Percentiles rank a stretch among this genome's conserved stretches.
Conservation (phyloP, 2,329 filamentous ascomycete species). For the Bipolaris cookei region DNA sequence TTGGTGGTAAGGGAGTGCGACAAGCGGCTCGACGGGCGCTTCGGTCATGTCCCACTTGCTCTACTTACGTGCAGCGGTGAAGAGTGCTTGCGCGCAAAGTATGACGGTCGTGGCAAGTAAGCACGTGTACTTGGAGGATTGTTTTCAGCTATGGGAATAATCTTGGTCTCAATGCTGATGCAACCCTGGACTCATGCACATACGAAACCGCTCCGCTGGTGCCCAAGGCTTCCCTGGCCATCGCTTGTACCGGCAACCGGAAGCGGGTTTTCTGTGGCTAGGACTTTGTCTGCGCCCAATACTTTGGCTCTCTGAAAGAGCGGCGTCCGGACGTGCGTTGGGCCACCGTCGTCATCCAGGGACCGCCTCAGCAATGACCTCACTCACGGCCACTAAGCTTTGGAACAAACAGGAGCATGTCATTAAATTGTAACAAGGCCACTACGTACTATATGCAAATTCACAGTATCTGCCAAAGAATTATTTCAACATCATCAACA, state of each 20-base stretch:
- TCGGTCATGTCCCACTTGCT: slow-evolving; percentile 31
- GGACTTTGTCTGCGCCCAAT: slow-evolving; percentile 7
- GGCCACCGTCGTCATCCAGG: slow-evolving; percentile 3
- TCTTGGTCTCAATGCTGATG: slow-evolving; percentile 23
- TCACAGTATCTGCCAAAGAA: not conserved
- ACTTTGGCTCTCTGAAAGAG: slow-evolving; percentile 1
- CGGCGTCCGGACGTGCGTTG: slow-evolving; percentile 7
- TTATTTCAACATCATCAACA: not conserved
- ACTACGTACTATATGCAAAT: not conserved
- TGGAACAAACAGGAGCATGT: not conserved
- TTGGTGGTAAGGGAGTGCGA: slow-evolving; percentile 25
- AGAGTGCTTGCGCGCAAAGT: slow-evolving; percentile 5
- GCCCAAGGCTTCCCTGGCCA: slow-evolving; percentile 25
- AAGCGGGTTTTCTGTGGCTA: slow-evolving; percentile 16
- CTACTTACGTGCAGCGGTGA: slow-evolving; percentile 1
- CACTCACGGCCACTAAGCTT: slow-evolving; percentile 6
- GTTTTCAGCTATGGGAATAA: slow-evolving; percentile 23
- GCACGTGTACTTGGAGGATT: slow-evolving; percentile 34
- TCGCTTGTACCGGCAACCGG: slow-evolving; percentile 19
- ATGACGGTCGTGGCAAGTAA: slow-evolving; percentile 22
- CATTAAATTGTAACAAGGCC: not conserved
- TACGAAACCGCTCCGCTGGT: slow-evolving; percentile 23
- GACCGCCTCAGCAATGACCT: slow-evolving; percentile 10
- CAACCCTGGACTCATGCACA: slow-evolving; percentile 12
- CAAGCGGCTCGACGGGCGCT: slow-evolving; percentile 9